These are phyloP conservation scores for Populus hybrid DNA, from an alignment of 441 rosid genomes.

Conservation along the genomic window DNA sequence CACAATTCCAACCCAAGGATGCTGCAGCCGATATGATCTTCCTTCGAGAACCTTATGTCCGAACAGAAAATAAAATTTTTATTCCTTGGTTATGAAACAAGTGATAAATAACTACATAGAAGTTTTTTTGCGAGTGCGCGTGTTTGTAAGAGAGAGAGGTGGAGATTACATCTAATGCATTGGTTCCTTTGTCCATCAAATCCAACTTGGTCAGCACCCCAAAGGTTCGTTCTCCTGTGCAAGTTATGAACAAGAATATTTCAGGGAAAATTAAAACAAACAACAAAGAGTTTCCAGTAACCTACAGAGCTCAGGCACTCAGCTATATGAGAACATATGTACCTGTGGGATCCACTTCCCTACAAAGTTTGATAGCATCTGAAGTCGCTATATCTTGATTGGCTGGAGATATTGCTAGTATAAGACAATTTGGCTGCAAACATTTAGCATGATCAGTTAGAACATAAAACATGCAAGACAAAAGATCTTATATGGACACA, in stretches of 20 bases:
- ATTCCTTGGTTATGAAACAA: neutral
- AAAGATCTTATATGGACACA: neutral
- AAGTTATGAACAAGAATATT: neutral
- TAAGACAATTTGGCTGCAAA: conserved; percentile 75
- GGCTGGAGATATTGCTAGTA: conserved; percentile 43
- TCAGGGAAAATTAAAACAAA: conserved; percentile 3
- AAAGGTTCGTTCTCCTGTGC: conserved; percentile 78
- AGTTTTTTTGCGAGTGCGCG: too few relatives aligned
- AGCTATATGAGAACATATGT: neutral
- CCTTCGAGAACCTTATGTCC: conserved; percentile 84
- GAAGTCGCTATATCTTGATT: conserved; percentile 90
- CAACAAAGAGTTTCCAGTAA: conserved; percentile 2
- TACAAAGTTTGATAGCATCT: conserved; percentile 90
- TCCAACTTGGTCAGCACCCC: conserved; percentile 91
- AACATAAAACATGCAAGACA: neutral
- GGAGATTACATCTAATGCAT: conserved; percentile 68
- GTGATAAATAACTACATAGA: neutral
- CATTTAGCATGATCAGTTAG: conserved; percentile 6
- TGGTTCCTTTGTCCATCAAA: conserved; percentile 93
- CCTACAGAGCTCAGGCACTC: neutral
- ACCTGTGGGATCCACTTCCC: conserved; percentile 97
- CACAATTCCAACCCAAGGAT: conserved; percentile 99
- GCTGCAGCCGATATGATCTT: conserved; percentile 81
- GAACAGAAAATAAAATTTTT: conserved; percentile 9
- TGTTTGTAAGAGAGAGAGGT: neutral